Evolutionary conservation across 1,139 yeast genomes (phyloP).

Genomic region (Yamadazyma membranifaciens): DNA sequence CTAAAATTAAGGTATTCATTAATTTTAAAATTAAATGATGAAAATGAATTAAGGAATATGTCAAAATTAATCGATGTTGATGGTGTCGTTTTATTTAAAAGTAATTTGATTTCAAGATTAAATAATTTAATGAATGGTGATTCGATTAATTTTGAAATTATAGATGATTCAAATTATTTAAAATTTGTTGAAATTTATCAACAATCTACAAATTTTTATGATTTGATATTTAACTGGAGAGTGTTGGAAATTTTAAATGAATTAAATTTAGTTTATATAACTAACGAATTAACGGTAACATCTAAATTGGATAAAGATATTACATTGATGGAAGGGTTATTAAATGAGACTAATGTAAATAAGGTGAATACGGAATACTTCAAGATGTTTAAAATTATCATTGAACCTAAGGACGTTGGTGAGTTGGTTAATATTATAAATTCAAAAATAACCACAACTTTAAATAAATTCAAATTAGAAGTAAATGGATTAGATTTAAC

Average conservation of each 20-base stretch:
- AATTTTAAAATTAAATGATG: conserved; percentile 31
- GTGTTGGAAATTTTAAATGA: conserved; percentile 35
- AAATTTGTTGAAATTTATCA: conserved; percentile 33
- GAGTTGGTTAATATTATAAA: conserved; percentile 21
- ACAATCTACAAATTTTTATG: conserved; percentile 24
- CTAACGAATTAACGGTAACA: conserved; percentile 5
- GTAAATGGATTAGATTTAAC: conserved; percentile 30
- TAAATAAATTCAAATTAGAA: conserved; percentile 22
- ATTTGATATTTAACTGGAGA: conserved; percentile 36
- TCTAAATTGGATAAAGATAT: conserved; percentile 24
- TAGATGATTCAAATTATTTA: conserved; percentile 28
- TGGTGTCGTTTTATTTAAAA: conserved; percentile 32
- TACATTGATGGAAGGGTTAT: conserved; percentile 20
- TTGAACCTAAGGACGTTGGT: conserved; percentile 23
- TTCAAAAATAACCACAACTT: conserved; percentile 17
- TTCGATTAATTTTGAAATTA: conserved; percentile 25
- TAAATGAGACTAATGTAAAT: conserved; percentile 9
- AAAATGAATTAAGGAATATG: conserved; percentile 17
- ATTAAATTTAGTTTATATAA: conserved; percentile 30
- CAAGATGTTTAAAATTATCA: conserved; percentile 28
- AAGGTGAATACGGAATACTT: conserved; percentile 20
- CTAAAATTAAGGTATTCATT: conserved; percentile 29
- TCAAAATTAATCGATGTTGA: conserved; percentile 32
- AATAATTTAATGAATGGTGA: conserved; percentile 23
- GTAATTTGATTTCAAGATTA: conserved; percentile 26